Conservation (phyloP, 2,329 filamentous ascomycete genomes). For the Metarhizium album region DNA sequence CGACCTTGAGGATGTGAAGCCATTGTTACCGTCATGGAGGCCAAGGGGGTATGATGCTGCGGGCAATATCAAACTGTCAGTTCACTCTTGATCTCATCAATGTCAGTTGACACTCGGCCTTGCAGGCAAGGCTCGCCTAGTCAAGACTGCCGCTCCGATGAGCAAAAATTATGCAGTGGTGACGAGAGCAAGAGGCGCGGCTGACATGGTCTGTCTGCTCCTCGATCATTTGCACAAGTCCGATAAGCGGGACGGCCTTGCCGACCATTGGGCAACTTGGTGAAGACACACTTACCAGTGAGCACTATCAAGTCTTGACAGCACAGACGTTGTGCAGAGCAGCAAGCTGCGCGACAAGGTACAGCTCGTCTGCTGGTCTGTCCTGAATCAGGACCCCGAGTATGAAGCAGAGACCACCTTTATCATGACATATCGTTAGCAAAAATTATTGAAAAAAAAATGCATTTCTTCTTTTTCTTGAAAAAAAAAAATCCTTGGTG, state of each 20-base stretch:
- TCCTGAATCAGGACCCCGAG: not conserved
- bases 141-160: not conserved
- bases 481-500: no score
- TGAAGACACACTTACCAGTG: not conserved
- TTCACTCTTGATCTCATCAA: not conserved
- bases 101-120: not conserved
- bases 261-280: not conserved
- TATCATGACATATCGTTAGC: not conserved
- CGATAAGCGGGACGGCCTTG: not conserved
- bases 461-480: no score
- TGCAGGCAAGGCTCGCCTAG: not conserved
- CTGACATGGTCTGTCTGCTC: not conserved
- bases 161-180: not conserved
- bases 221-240: not conserved
- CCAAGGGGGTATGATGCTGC: not conserved
- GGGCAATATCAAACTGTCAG: not conserved
- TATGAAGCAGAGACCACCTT: not conserved
- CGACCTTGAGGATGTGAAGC: constrained; percentile 12
- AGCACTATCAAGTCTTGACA: not conserved
- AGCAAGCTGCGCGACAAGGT: not conserved
- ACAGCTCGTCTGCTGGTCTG: not conserved
- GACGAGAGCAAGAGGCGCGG: not conserved
- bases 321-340: not conserved
- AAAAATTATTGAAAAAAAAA: not conserved
- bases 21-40: constrained; percentile 11